Evolutionary conservation across 495 filamentous ascomycete species (phyloP), one percentile per base, ranked within the genome.

Genomic region (Penicillium malachiteum): DNA sequence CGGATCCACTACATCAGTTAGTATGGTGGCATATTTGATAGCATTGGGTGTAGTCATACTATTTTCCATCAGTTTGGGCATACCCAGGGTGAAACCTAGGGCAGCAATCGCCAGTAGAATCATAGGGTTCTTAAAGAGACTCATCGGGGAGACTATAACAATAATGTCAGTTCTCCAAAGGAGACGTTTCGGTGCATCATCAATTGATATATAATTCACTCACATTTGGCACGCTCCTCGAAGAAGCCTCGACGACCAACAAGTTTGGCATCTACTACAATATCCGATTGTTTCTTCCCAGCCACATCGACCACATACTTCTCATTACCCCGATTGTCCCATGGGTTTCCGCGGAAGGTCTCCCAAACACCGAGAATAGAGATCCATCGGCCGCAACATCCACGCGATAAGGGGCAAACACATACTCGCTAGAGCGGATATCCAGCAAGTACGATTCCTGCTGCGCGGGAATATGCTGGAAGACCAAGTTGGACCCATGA

Each of bases 21-120:
- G 39, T 39, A 12, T 33, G 14, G 14, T 40, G 13, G 7, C 5
- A 41, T 37, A 21, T 10, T 16, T 3, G 30, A 40, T 14, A n/a
- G 35, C 40, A 38, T 7, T 3, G 26, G 54, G 48, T 18, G 5
- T 7, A 83, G 31, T 31, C 92, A 52, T 84, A 97, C 92, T 96
- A 60, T 96, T 97, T 48, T 97, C 92, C 73, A 97, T 84, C 34
- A 98, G 67, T 71, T 96, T 92, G 8, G 94, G 94, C 85, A 97
- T 85, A 30, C 92, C 92, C 48, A 97, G 74, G 39, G 96, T 91
- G 43, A 96, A 71, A 0, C 69, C 85, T 78, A 97, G 78, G 32
- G 86, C 88, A 18, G 93, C 85, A 17, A 96, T 67, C 11, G 87
- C 89, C 72, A 98, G 82, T 42, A 98, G 74, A 52, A 98, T 96